Conservation (phyloP, 495 filamentous ascomycete genomes). For the Talaromyces adpressus region DNA sequence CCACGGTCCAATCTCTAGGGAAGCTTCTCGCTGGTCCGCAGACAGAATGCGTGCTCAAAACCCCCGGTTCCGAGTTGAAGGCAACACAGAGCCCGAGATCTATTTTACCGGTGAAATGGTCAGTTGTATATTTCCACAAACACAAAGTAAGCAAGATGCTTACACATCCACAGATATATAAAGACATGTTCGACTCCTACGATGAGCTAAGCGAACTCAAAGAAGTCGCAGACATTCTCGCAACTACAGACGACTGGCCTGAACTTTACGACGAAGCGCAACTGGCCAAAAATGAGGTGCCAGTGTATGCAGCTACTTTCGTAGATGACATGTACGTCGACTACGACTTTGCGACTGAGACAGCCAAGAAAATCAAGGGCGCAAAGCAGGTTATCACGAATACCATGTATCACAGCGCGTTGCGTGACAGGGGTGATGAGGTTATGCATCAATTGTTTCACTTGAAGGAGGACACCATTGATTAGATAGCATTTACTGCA, state of each 20-base stretch:
- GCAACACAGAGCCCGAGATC: constrained; percentile 43
- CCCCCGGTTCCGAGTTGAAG: constrained; percentile 36
- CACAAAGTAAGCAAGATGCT: not conserved
- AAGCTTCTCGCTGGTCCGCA: constrained; percentile 58
- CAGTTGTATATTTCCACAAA: constrained; percentile 5
- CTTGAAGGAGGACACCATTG: constrained; percentile 64
- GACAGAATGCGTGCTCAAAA: constrained; percentile 38
- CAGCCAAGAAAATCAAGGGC: constrained; percentile 66
- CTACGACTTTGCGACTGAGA: constrained; percentile 61
- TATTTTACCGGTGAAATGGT: constrained; percentile 90
- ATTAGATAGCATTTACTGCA: constrained; percentile 35
- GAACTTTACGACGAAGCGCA: constrained; percentile 67
- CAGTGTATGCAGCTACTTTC: constrained; percentile 81
- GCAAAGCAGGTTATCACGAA: constrained; percentile 82
- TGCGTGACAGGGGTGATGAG: constrained; percentile 65
- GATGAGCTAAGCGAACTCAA: constrained; percentile 59
- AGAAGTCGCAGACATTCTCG: constrained; percentile 62
- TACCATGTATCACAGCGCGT: constrained; percentile 74
- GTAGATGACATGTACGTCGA: constrained; percentile 95
- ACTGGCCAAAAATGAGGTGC: constrained; percentile 71
- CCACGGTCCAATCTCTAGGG: constrained; percentile 16
- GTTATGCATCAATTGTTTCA: constrained; percentile 64
- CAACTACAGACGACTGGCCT: constrained; percentile 60
- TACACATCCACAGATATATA: constrained; percentile 47
- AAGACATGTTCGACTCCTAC: constrained; percentile 72